phyloP scores from a whole-genome alignment of 2,329 filamentous ascomycete species.

The Diaporthe sp. region DNA sequence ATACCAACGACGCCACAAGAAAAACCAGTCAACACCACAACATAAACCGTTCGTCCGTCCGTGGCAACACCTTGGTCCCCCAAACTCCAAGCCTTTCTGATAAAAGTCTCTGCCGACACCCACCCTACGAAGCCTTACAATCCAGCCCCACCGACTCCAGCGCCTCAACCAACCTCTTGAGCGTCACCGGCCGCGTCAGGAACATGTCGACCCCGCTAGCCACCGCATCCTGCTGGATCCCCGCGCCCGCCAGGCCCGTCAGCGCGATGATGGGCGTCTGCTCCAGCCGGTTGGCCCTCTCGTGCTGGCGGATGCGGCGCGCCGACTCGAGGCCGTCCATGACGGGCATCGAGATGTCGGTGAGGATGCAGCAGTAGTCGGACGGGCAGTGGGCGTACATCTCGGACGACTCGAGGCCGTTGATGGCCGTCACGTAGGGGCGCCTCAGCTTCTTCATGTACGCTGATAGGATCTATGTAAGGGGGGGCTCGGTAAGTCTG shows the following conservation, averaged over 20 bases:
- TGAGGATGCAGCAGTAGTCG: conserved; percentile 52
- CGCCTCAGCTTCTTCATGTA: conserved; percentile 54
- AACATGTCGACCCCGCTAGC: conserved; percentile 68
- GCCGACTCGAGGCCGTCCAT: conserved; percentile 68
- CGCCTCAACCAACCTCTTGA: conserved; percentile 49
- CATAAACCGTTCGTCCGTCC: background rate
- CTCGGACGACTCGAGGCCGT: conserved; percentile 54
- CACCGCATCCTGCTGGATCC: conserved; percentile 66
- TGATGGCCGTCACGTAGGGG: conserved; percentile 49
- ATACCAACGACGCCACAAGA: background rate
- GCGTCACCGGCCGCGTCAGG: conserved; percentile 66
- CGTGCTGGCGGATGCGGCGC: conserved; percentile 63
- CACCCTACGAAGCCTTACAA: background rate
- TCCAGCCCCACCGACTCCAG: conserved; percentile 32
- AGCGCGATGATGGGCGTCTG: conserved; percentile 65
- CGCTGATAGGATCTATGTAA: conserved; percentile 48
- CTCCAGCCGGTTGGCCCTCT: conserved; percentile 56
- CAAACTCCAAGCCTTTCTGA: background rate
- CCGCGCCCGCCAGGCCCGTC: conserved; percentile 64
- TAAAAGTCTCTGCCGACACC: background rate
- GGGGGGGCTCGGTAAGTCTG: background rate
- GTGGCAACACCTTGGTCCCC: background rate
- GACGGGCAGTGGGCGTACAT: conserved; percentile 46
- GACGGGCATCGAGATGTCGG: conserved; percentile 71
- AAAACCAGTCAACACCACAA: background rate